Base-by-base conservation (phyloP, 2,329 filamentous ascomycete genomes). In the Ophiocordyceps australis region DNA sequence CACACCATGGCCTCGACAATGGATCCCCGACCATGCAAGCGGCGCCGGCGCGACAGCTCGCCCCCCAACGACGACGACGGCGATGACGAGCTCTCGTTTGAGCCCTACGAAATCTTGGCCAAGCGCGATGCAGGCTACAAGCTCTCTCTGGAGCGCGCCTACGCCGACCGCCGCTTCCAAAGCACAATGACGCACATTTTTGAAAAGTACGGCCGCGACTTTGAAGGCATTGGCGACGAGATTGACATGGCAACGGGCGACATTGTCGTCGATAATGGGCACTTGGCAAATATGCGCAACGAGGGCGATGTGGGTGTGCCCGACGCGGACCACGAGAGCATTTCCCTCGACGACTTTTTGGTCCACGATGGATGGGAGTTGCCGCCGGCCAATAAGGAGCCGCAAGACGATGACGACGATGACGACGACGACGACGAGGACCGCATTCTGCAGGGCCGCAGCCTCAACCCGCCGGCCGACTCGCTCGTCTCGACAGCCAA, bases 201-300 rank as follows among this genome's bases (percentile, higher is more conserved):
- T 44, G 68, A 76, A 32, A 94, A 92, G 47, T 94, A 92, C 46
- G 73, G 65, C 27, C 73, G 63, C 35, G 78, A 94, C 45, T 93
- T 93, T 41, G 71, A 72, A 3, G 77, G 74, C 5, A 62, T 86
- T 26, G 83, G 76, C 28, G 86, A 95, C 47, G 83, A 93, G 52
- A 83, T 95, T 39, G 81, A 95, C 47, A 58, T 93, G 29, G 58
- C 61, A 25, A 86, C 79, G 0, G 83, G 81, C 28, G 60, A 79
- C 30, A 72, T 95, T 24, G 62, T 92, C n/a, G 73, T 94, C 29
- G 66, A 95, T 48, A 89, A 93, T 57, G 86, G 89, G 0, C 89
- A 95, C 52, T 47, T 94, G 27, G 46, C 65, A 26, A 42, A 43
- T 47, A 66, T 41, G 70, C 81, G 62, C 41, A 54, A 42, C 47